Conservation (phyloP, 1,139 yeast species). For the Taphrina communis region DNA sequence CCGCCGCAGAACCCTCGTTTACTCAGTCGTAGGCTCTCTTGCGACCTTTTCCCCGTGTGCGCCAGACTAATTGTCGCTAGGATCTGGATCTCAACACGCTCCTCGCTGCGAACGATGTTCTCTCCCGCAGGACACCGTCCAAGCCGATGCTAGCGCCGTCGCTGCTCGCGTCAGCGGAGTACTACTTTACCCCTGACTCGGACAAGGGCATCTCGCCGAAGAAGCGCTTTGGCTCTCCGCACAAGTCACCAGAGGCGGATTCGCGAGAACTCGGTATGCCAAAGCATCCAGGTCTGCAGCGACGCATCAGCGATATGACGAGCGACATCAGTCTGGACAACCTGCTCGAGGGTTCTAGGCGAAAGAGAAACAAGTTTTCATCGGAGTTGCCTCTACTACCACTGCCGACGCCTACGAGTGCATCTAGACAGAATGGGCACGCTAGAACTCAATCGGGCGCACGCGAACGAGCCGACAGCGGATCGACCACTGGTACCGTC, state of each 20-base stretch:
- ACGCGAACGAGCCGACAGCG: conserved; percentile 21
- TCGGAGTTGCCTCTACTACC: conserved; percentile 35
- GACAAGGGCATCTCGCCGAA: conserved; percentile 20
- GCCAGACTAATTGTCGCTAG: conserved; percentile 17
- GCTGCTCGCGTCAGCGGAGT: conserved; percentile 21
- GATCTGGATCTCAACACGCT: conserved; percentile 41
- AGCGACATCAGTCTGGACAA: conserved; percentile 41
- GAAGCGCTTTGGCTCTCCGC: conserved; percentile 22
- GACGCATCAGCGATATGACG: conserved; percentile 30
- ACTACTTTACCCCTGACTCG: conserved; percentile 19
- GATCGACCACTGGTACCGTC: conserved; percentile 17
- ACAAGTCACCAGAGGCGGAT: not conserved
- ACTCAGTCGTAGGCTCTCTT: conserved; percentile 23
- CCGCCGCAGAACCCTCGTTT: conserved; percentile 1
- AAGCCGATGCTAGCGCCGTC: conserved; percentile 27
- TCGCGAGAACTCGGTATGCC: not conserved
- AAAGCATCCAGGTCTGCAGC: conserved; percentile 20
- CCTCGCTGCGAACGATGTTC: conserved; percentile 35
- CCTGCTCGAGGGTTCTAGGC: conserved; percentile 38
- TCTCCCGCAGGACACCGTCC: conserved; percentile 19
- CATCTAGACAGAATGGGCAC: conserved; percentile 2
- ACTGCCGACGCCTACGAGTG: conserved; percentile 31
- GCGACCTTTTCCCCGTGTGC: conserved; percentile 5
- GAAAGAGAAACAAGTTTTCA: conserved; percentile 41
- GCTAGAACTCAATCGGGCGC: conserved; percentile 25